Conservation (phyloP, 805 yeast species). For the Yueomyces sp. region DNA sequence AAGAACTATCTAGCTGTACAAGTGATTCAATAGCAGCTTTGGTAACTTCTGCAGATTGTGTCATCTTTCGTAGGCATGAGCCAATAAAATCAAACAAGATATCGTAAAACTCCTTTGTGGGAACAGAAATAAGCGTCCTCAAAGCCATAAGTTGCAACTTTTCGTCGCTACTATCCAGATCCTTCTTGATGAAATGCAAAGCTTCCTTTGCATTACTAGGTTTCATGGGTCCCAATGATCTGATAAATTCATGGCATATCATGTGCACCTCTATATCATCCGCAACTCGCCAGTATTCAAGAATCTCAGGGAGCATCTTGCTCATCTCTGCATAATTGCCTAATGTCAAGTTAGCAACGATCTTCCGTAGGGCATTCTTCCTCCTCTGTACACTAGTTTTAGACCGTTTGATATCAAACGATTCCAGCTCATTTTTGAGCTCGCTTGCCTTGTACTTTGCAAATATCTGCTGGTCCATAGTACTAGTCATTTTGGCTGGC, state of each 20-base stretch:
- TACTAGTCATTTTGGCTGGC: not conserved
- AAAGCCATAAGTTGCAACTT: conserved; percentile 46
- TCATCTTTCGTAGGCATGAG: conserved; percentile 31
- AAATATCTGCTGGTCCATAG: conserved; percentile 18
- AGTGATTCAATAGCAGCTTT: conserved; percentile 59
- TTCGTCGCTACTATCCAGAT: conserved; percentile 36
- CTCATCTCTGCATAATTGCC: conserved; percentile 64
- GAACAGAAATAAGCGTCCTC: conserved; percentile 49
- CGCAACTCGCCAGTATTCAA: conserved; percentile 35
- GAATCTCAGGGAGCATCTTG: conserved; percentile 48
- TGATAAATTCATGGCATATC: conserved; percentile 54
- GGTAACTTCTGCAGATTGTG: conserved; percentile 38
- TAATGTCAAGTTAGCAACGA: conserved; percentile 72
- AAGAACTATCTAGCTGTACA: conserved; percentile 50
- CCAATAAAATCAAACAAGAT: conserved; percentile 30
- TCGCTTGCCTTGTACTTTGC: conserved; percentile 23
- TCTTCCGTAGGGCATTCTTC: conserved; percentile 48
- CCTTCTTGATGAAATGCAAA: conserved; percentile 40
- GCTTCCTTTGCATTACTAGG: conserved; percentile 45
- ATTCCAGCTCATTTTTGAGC: conserved; percentile 21
- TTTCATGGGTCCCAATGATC: conserved; percentile 44
- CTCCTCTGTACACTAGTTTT: conserved; percentile 24
- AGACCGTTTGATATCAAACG: conserved; percentile 28
- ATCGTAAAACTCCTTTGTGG: conserved; percentile 36
- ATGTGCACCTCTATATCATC: conserved; percentile 60